Base-by-base conservation (phyloP, 2,329 filamentous ascomycete species). In the Dactylellina leptospora region DNA sequence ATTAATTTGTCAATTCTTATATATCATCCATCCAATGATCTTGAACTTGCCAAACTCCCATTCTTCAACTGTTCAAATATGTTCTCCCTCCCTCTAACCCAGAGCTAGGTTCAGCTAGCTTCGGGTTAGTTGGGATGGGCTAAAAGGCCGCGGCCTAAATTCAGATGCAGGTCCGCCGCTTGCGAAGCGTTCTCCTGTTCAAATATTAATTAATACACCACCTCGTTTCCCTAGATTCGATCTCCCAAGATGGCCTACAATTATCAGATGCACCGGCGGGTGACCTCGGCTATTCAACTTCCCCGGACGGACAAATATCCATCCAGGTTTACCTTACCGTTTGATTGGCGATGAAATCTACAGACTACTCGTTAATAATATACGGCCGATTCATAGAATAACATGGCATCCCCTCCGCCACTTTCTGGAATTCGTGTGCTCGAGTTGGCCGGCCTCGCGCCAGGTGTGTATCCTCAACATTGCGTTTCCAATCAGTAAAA, bases 371-470 rank as follows among this genome's bases (percentile, higher is more conserved):
- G n/a, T 11, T 20, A 22, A n/a, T 18, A 45, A 45, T 44, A 44
- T 50, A 50, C 30, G 16, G 13, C 1, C 18, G n/a, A 27, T 4
- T 38, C 10, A 16, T 40, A 25, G 27, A 13, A 1, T 11, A 44
- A 5, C 38, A 70, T 71, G 66, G 16, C 47, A 10, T 62, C 58
- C 22, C 66, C 58, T 28, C 81, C 82, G 16, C 84, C 85, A 3
- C 81, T 89, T 23, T 79, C 82, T 11, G 86, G 85, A 74, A 79
- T 88, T 63, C 82, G 84, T 18, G 87, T 87, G 77, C 79, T 87
- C 36, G 85, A 87, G 76, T 84, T 87, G 74, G 85, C 85, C 53
- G 85, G 85, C 20, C 81, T 89, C 28, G 84, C 84, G 54, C 84
- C 84, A 77, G 84, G 84, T 83, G 80, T 36, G 74, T 68, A 40